A percentile compares a stretch with the other conserved stretches of the same genome.
These are phyloP conservation scores for Boletus sp. DNA, from an alignment of 768 basidiomycete species.

Conservation along the genomic window DNA sequence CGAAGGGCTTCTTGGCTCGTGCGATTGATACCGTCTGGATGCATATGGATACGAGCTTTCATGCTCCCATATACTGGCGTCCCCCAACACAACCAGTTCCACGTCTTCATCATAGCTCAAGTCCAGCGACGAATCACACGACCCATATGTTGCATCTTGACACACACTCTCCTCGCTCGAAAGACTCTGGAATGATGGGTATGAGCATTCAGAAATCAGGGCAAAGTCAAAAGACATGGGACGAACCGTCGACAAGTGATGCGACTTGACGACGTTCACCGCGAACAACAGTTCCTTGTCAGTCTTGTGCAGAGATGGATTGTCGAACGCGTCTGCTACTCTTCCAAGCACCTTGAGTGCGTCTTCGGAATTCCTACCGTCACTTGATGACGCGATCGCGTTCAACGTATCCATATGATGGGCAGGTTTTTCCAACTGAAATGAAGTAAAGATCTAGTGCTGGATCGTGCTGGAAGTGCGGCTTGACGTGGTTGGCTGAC, in stretches of 20 bases:
- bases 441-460: neutral
- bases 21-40: neutral
- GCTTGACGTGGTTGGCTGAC: conserved; percentile 5
- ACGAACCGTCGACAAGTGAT: conserved; percentile 21
- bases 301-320: conserved; percentile 16
- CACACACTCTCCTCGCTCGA: conserved; percentile 16
- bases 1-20: conserved; percentile 1
- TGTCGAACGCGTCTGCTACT: conserved; percentile 30
- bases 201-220: neutral
- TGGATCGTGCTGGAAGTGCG: no score
- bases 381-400: neutral
- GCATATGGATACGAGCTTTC: conserved; percentile 14
- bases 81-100: conserved; percentile 13
- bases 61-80: conserved; percentile 15
- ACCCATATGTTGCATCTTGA: neutral
- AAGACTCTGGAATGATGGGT: conserved; percentile 5
- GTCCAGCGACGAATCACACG: conserved; percentile 13
- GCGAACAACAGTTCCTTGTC: conserved; percentile 20
- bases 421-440: neutral
- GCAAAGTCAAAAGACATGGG: neutral
- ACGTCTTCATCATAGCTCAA: conserved; percentile 17
- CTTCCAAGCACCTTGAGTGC: conserved; percentile 24
- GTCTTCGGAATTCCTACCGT: conserved; percentile 6
- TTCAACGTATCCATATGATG: conserved; percentile 4
- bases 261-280: conserved; percentile 24